Evolutionary conservation across 2,329 filamentous ascomycete genomes (phyloP).

Genomic region (Botrytis pseudocinerea): DNA sequence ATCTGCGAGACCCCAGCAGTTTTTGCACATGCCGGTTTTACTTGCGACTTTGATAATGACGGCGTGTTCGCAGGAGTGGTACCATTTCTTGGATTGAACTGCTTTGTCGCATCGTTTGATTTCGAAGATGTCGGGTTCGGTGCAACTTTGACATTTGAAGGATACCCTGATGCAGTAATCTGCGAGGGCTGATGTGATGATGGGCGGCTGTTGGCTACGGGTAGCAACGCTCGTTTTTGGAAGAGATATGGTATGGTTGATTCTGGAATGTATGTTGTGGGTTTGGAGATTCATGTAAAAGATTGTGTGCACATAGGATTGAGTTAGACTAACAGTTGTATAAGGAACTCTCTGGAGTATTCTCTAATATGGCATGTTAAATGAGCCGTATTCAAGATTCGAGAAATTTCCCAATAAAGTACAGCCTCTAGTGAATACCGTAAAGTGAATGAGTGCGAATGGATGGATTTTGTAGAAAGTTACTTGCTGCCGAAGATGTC

Average conservation of each 20-base stretch:
- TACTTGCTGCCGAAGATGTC: neutral
- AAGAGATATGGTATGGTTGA: neutral
- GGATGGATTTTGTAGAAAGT: rapidly evolving
- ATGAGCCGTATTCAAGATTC: neutral
- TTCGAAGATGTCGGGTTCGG: neutral
- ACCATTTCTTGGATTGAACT: neutral
- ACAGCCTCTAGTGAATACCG: neutral
- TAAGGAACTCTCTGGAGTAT: neutral
- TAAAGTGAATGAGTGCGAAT: neutral
- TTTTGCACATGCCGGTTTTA: neutral
- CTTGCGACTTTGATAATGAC: neutral
- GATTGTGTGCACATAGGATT: too few relatives aligned
- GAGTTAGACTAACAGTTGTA: neutral
- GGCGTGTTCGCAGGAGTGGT: neutral
- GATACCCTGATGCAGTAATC: neutral
- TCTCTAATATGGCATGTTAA: neutral
- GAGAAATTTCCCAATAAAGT: too few relatives aligned
- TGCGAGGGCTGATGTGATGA: neutral
- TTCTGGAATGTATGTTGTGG: neutral
- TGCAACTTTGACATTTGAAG: neutral
- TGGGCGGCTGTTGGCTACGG: neutral
- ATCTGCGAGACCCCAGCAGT: neutral
- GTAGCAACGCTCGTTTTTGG: neutral
- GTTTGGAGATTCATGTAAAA: neutral
- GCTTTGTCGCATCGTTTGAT: neutral